These are phyloP conservation scores for Cladosporium phlei DNA, from an alignment of 2,329 filamentous ascomycete genomes.

Conservation along the genomic window DNA sequence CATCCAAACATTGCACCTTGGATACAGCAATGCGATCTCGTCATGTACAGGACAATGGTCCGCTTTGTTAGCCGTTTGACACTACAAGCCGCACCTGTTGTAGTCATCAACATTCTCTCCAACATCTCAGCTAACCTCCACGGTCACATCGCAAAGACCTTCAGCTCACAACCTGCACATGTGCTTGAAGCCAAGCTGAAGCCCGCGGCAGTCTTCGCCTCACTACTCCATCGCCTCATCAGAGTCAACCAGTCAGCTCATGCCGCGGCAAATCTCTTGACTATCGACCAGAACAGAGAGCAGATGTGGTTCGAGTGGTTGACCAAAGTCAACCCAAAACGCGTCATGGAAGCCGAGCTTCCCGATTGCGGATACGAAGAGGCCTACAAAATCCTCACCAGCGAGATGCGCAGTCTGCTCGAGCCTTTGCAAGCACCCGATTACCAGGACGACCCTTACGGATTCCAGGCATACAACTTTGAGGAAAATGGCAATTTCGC, in stretches of 20 bases:
- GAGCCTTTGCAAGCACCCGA: constrained; percentile 55
- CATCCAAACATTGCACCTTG: constrained; percentile 77
- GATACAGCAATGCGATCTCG: constrained; percentile 93
- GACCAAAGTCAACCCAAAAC: constrained; percentile 53
- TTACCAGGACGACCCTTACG: constrained; percentile 34
- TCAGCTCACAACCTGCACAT: constrained; percentile 77
- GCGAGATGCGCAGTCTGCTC: constrained; percentile 65
- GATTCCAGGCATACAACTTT: constrained; percentile 36
- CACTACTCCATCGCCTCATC: constrained; percentile 77
- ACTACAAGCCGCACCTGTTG: constrained; percentile 82
- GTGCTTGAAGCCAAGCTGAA: constrained; percentile 82
- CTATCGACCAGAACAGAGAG: constrained; percentile 80
- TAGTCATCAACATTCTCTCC: constrained; percentile 79
- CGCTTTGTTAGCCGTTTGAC: constrained; percentile 83
- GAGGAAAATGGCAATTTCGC: constrained; percentile 39
- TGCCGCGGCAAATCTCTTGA: constrained; percentile 87
- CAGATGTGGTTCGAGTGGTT: constrained; percentile 96
- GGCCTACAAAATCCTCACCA: constrained; percentile 51
- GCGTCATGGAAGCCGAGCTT: constrained; percentile 53
- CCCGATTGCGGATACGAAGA: constrained; percentile 52
- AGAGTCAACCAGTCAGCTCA: constrained; percentile 92
- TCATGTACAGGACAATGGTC: constrained; percentile 96
- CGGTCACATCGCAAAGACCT: constrained; percentile 75
- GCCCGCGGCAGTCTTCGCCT: constrained; percentile 83
- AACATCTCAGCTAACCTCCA: constrained; percentile 81